Base-by-base conservation (phyloP, 2,329 filamentous ascomycete genomes). In the Juglanconis juglandina region DNA sequence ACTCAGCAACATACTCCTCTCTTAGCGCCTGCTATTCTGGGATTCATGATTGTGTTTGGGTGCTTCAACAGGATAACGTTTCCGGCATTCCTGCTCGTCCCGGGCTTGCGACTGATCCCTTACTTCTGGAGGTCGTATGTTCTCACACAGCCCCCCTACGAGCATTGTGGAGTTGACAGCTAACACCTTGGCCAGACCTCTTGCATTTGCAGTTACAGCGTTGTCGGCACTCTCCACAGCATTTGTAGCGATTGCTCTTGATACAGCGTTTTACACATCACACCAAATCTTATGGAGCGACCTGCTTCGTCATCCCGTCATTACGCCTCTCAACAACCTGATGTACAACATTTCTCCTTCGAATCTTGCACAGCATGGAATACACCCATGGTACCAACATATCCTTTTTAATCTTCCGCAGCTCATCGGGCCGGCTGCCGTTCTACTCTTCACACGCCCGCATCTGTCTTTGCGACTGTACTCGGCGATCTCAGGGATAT, bases 11-110 rank as follows among this genome's bases (percentile, higher is more conserved):
- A 84, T 69, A 89, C 91, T 59, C 91, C 91, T 52, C 79, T 91
- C 59, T 78, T 92, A 67, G 87, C 92, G 24, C 92, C 90, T 60
- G 83, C 86, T 46, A 81, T 95, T 47, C 84, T 99, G 46, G 92
- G 92, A 35, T 86, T 93, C 63, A 85, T 97, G 58, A 81, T 85
- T 56, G 88, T 96, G 13, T 90, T 95, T 69, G 95, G 95, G 53
- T 78, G 94, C 61, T 99, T 99, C 76, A 99, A 98, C 76, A 87
- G 95, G 66, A 97, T 98, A 69, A 99, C 95, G 9, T 98, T 98
- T 73, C 94, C 94, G 50, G 94, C 93, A 13, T 99, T 96, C 73
- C 77, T 99, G 63, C 73, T 96, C 61, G 86, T 97, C 71, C 94
- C 95, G 56, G 88, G 89, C 41, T 77, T 96, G 71, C 88, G 87